These are phyloP conservation scores for Quercus agrifolia DNA, from an alignment of 306 rosid genomes.

Conservation along the genomic window DNA sequence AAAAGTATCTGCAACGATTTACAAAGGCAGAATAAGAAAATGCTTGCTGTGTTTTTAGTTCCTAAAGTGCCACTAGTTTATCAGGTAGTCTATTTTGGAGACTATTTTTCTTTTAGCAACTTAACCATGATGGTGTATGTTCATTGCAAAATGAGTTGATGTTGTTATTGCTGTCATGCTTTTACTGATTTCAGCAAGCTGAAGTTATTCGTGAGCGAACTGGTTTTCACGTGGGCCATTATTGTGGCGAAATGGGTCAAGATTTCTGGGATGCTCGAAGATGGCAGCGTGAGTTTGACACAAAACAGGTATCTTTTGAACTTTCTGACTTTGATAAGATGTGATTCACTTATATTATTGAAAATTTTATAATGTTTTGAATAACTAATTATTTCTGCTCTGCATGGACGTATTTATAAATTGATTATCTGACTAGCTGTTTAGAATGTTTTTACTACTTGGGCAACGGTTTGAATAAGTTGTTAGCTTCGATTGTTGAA, in stretches of 20 bases:
- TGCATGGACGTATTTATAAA: neutral
- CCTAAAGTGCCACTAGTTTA: slow-evolving; percentile 98
- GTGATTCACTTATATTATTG: neutral
- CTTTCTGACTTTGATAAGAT: slow-evolving; percentile 16
- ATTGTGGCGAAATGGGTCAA: slow-evolving; percentile 99
- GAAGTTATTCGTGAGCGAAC: slow-evolving; percentile 97
- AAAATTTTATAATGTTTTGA: neutral
- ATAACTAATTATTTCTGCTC: neutral
- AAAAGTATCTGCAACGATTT: slow-evolving; percentile 61
- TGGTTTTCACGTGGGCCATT: slow-evolving; percentile 92
- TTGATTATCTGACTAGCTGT: neutral
- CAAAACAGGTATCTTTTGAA: slow-evolving; percentile 61
- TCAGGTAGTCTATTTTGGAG: slow-evolving; percentile 54
- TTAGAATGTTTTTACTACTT: neutral
- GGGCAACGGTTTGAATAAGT: neutral
- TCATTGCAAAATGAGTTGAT: slow-evolving; percentile 6
- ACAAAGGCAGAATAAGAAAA: slow-evolving; percentile 59
- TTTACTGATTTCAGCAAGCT: slow-evolving; percentile 77
- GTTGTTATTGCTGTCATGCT: slow-evolving; percentile 1
- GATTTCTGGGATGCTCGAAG: slow-evolving; percentile 98
- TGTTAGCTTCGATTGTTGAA: neutral
- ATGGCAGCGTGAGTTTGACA: slow-evolving; percentile 93
- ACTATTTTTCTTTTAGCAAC: neutral
- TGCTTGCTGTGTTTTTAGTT: slow-evolving; percentile 91
- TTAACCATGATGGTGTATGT: neutral